These are phyloP conservation scores for Sextonia rubra DNA, from an alignment of 164 flowering plant species.

Conservation along the genomic window DNA sequence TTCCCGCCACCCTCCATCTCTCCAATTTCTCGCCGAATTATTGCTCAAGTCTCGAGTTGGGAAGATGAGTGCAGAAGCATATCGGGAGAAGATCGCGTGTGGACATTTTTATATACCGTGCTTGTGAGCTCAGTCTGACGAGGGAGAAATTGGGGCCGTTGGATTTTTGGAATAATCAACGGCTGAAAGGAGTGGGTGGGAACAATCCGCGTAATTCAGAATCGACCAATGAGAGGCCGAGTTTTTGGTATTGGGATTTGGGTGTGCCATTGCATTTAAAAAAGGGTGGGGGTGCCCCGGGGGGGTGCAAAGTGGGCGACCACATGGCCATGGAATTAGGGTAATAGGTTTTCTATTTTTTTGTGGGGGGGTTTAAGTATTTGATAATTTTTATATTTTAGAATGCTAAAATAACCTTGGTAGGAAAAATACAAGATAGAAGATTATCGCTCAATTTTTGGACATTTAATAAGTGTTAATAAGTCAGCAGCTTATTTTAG, in stretches of 20 bases:
- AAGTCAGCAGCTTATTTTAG: no score
- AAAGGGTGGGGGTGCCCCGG: no score
- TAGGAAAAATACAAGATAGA: no score
- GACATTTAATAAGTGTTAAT: no score
- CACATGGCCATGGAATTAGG: no score
- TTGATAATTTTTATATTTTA: no score
- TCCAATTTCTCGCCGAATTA: neutral
- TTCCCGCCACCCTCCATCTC: constrained; percentile 25
- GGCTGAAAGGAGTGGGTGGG: neutral
- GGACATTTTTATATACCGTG: neutral
- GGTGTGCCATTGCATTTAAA: no score
- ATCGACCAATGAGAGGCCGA: neutral
- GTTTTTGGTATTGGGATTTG: neutral
- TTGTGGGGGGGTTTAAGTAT: no score
- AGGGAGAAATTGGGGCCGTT: neutral
- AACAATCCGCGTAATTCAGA: neutral
- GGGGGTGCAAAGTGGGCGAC: no score
- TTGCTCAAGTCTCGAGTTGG: neutral
- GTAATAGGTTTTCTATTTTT: no score
- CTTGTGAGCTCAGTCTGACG: neutral
- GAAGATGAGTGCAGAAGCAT: neutral
- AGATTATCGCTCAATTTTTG: no score
- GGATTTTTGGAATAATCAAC: neutral
- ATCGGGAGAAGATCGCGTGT: neutral
- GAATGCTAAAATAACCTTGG: no score